Evolutionary conservation across 805 yeast species (phyloP).

Genomic region (Ogataea trehalophila): DNA sequence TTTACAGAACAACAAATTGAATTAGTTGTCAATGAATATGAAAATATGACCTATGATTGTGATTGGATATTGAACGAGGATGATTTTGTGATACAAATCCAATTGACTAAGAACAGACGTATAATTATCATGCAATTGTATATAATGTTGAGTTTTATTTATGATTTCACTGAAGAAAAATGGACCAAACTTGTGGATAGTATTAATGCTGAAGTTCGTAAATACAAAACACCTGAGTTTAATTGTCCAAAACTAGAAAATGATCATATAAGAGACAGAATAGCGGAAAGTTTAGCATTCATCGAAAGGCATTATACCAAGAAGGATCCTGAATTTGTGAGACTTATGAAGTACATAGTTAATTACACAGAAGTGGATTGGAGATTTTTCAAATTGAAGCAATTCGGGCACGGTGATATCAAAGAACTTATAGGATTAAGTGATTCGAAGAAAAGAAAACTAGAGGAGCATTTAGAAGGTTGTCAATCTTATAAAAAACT

Average conservation of each 20-base stretch:
- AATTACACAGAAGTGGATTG: conserved; percentile 21
- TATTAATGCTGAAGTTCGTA: conserved; percentile 16
- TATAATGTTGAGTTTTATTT: conserved; percentile 21
- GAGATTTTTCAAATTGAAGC: conserved; percentile 26
- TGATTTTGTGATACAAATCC: conserved; percentile 20
- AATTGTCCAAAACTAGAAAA: conserved; percentile 9
- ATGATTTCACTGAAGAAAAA: conserved; percentile 12
- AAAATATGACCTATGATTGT: conserved; percentile 17
- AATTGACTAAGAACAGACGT: conserved; percentile 11
- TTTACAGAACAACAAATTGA: conserved; percentile 5
- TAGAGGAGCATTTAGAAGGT: conserved; percentile 16
- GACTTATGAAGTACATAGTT: conserved; percentile 12
- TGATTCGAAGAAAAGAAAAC: conserved; percentile 19
- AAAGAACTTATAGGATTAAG: conserved; percentile 9
- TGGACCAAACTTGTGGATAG: conserved; percentile 16
- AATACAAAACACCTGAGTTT: conserved; percentile 22
- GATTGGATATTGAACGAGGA: conserved; percentile 27
- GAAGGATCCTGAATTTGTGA: conserved; percentile 10
- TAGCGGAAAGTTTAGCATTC: conserved; percentile 15
- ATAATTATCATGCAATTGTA: conserved; percentile 21
- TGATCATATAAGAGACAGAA: conserved; percentile 8
- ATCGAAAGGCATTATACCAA: conserved; percentile 19
- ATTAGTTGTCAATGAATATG: conserved; percentile 8
- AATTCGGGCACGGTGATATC: conserved; percentile 24
- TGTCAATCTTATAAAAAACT: conserved; percentile 12